Conservation (phyloP, 805 yeast genomes). For the Pichia exigua region DNA sequence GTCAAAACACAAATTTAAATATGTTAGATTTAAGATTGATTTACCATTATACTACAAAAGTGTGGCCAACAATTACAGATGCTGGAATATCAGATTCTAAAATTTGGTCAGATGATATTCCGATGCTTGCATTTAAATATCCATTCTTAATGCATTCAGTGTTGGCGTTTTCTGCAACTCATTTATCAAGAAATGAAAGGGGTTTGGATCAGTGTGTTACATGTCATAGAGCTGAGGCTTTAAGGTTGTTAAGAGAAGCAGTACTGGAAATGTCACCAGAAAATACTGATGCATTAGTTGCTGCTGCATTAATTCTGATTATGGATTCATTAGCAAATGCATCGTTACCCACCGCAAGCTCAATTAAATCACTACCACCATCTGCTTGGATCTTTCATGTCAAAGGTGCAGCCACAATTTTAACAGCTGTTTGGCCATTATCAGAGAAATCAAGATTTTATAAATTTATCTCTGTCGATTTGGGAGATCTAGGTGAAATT, state of each 20-base stretch:
- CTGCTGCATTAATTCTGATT: slow-evolving; percentile 79
- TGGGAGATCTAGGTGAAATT: slow-evolving; percentile 81
- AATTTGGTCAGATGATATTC: slow-evolving; percentile 85
- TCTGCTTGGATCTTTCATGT: slow-evolving; percentile 97
- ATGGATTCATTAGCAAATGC: slow-evolving; percentile 96
- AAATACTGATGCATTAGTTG: slow-evolving; percentile 89
- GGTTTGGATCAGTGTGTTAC: slow-evolving; percentile 79
- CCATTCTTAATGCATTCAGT: slow-evolving; percentile 91
- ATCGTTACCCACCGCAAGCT: slow-evolving; percentile 42
- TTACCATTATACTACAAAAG: slow-evolving; percentile 81
- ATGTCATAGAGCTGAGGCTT: slow-evolving; percentile 79
- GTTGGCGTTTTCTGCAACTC: slow-evolving; percentile 88
- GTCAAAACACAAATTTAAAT: slow-evolving; percentile 35
- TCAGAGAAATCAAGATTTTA: slow-evolving; percentile 60
- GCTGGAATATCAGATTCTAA: slow-evolving; percentile 84
- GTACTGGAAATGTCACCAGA: slow-evolving; percentile 76
- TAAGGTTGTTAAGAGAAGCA: slow-evolving; percentile 73
- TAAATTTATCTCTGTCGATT: slow-evolving; percentile 72
- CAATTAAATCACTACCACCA: slow-evolving; percentile 69
- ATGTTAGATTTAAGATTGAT: slow-evolving; percentile 73
- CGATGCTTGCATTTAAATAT: slow-evolving; percentile 76
- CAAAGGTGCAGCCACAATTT: slow-evolving; percentile 91
- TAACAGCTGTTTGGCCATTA: slow-evolving; percentile 94
- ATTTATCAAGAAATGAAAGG: slow-evolving; percentile 66
- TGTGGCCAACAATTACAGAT: slow-evolving; percentile 79